Percentiles rank a stretch among this genome's conserved stretches.
phyloP scores from a whole-genome alignment of 208 protist genomes.

The Spongospora subterranea region DNA sequence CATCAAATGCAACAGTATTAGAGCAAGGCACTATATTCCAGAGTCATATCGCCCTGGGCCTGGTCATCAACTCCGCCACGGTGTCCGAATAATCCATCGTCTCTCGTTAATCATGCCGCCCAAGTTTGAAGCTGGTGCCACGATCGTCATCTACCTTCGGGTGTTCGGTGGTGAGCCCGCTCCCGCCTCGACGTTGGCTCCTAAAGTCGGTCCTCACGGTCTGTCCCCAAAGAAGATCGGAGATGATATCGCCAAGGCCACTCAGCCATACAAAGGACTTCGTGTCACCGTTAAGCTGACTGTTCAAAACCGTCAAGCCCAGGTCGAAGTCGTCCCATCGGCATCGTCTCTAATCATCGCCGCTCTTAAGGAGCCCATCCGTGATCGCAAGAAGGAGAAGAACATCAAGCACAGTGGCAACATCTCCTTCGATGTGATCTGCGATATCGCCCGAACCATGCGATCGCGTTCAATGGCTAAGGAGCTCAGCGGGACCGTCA shows the following conservation, averaged over 20 bases:
- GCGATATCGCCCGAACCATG: conserved; percentile 94
- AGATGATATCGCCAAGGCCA: conserved; percentile 98
- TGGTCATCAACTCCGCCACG: no score
- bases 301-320: conserved; percentile 97
- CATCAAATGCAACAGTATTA: no score
- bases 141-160: conserved; percentile 91
- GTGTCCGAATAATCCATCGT: background rate
- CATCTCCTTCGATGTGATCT: conserved; percentile 94
- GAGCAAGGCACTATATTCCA: no score
- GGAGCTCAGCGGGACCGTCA: conserved; percentile 90
- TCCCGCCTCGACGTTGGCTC: conserved; percentile 94
- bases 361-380: conserved; percentile 97
- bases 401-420: conserved; percentile 96
- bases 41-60: no score
- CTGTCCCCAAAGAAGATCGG: conserved; percentile 99
- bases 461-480: conserved; percentile 90
- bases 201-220: conserved; percentile 99
- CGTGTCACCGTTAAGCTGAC: conserved; percentile 96
- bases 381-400: conserved; percentile 98
- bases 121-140: conserved; percentile 96
- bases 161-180: conserved; percentile 96
- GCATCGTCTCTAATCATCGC: conserved; percentile 95
- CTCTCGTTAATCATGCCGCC: conserved; percentile 87
- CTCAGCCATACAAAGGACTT: conserved; percentile 98
- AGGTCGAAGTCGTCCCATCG: conserved; percentile 92